A percentile compares a stretch with the other conserved stretches of the same genome.
These are phyloP conservation scores for Pyrus pyrifolia DNA, from an alignment of 306 rosid genomes.

Conservation along the genomic window DNA sequence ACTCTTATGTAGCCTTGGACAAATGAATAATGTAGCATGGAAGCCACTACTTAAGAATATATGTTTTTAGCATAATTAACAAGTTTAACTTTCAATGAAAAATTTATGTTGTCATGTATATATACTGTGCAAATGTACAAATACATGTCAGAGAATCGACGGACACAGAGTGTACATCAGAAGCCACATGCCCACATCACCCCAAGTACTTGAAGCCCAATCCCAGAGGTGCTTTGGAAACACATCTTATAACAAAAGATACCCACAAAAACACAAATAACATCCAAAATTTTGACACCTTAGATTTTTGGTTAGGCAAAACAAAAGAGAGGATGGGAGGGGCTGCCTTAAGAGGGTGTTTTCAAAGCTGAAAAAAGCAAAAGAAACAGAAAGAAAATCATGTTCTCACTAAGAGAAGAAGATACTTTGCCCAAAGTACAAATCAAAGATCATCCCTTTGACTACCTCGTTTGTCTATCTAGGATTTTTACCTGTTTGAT, in stretches of 20 bases:
- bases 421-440: slow-evolving; percentile 47
- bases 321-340: neutral
- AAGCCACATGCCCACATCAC: slow-evolving; percentile 9
- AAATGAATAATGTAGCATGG: neutral
- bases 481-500: neutral
- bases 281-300: slow-evolving; percentile 11
- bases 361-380: slow-evolving; percentile 48
- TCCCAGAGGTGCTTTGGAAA: slow-evolving; percentile 23
- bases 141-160: slow-evolving; percentile 22
- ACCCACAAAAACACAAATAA: neutral
- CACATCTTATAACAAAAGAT: slow-evolving; percentile 9
- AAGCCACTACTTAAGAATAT: neutral
- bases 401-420: slow-evolving; percentile 26
- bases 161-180: slow-evolving; percentile 17
- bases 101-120: neutral
- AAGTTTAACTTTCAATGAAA: too few species aligned
- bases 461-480: slow-evolving; percentile 38
- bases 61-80: too few species aligned
- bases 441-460: slow-evolving; percentile 46
- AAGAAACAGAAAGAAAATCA: slow-evolving; percentile 32
- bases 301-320: neutral
- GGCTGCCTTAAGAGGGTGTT: slow-evolving; percentile 16
- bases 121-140: neutral
- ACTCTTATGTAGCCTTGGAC: neutral
- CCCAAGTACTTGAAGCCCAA: slow-evolving; percentile 22